Evolutionary conservation across 176 grass and related monocot genomes (phyloP).

Genomic region (Avena sativa): DNA sequence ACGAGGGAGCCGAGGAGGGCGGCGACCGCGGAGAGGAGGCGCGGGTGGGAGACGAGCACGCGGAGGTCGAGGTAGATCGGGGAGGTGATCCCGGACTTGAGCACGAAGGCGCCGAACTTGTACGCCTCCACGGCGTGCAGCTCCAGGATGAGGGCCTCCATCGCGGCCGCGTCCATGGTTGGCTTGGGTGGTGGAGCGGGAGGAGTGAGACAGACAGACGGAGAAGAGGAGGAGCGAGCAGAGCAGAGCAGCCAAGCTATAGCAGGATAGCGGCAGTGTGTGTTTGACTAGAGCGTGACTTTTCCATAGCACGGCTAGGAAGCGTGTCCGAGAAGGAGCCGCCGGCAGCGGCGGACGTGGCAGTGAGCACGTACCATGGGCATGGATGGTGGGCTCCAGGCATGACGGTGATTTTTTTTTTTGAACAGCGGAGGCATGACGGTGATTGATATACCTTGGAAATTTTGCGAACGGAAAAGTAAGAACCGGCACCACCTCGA

Average conservation of each 20-base stretch:
- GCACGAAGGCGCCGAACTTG: constrained; percentile 87
- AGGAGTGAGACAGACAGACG: background rate
- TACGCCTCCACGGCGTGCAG: constrained; percentile 82
- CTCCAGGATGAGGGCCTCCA: constrained; percentile 73
- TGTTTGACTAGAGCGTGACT: background rate
- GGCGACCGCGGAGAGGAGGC: constrained; percentile 64
- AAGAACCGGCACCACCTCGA: too few relatives aligned
- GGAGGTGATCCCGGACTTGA: constrained; percentile 91
- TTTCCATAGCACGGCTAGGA: background rate
- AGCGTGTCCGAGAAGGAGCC: background rate
- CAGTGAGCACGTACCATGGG: too few relatives aligned
- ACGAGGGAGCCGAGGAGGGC: constrained; percentile 61
- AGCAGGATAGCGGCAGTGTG: background rate
- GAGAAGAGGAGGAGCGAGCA: background rate
- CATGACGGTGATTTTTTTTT: too few relatives aligned
- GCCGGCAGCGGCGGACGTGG: background rate
- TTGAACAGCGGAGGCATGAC: too few relatives aligned
- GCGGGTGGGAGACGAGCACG: constrained; percentile 78
- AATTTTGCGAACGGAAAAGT: too few relatives aligned
- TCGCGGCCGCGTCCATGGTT: constrained; percentile 57
- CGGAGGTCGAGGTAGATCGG: constrained; percentile 98
- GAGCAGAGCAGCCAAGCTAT: background rate
- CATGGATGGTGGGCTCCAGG: too few relatives aligned
- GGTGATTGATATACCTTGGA: too few relatives aligned
- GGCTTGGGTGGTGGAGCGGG: background rate